These are phyloP conservation scores for Sphagnurus paluster DNA, from an alignment of 1,284 basidiomycete species.

Conservation along the genomic window DNA sequence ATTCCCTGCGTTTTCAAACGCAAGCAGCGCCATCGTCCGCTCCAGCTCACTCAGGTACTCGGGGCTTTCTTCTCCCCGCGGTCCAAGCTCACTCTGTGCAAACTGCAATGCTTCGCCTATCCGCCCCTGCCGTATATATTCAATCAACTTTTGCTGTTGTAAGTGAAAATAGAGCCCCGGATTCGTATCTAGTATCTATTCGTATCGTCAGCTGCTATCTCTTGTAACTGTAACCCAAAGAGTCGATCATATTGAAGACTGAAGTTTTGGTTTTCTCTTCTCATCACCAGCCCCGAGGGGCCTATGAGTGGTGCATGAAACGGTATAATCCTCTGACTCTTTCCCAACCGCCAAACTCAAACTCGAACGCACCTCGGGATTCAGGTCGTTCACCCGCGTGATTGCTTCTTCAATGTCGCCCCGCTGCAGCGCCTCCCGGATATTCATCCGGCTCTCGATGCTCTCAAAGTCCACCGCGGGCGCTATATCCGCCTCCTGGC, in stretches of 20 bases:
- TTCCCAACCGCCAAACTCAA: slow-evolving; percentile 14
- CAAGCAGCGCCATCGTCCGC: slow-evolving; percentile 92
- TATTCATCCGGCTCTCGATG: slow-evolving; percentile 93
- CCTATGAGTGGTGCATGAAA: slow-evolving; percentile 99
- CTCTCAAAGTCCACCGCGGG: slow-evolving; percentile 85
- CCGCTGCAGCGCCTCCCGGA: slow-evolving; percentile 90
- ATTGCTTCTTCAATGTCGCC: slow-evolving; percentile 96
- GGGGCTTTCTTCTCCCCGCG: slow-evolving; percentile 92
- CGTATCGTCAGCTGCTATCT: slow-evolving; percentile 17
- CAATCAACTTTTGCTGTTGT: slow-evolving; percentile 93
- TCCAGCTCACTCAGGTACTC: slow-evolving; percentile 93
- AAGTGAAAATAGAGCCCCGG: slow-evolving; percentile 89
- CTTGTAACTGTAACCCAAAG: slow-evolving; percentile 18
- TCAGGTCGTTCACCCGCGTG: slow-evolving; percentile 89
- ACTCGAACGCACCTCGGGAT: slow-evolving; percentile 94
- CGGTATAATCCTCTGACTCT: slow-evolving; percentile 73
- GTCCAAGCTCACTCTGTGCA: slow-evolving; percentile 92
- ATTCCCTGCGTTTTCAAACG: slow-evolving; percentile 74
- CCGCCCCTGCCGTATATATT: slow-evolving; percentile 84
- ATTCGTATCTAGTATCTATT: slow-evolving; percentile 93
- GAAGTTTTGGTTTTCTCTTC: slow-evolving; percentile 75
- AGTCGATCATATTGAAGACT: slow-evolving; percentile 87
- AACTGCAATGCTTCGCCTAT: slow-evolving; percentile 85
- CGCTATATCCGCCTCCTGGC: slow-evolving; percentile 80
- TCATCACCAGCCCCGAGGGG: slow-evolving; percentile 72